Conservation (phyloP, 352 stramenopile species). For the Salisapilia sapeloensis region DNA sequence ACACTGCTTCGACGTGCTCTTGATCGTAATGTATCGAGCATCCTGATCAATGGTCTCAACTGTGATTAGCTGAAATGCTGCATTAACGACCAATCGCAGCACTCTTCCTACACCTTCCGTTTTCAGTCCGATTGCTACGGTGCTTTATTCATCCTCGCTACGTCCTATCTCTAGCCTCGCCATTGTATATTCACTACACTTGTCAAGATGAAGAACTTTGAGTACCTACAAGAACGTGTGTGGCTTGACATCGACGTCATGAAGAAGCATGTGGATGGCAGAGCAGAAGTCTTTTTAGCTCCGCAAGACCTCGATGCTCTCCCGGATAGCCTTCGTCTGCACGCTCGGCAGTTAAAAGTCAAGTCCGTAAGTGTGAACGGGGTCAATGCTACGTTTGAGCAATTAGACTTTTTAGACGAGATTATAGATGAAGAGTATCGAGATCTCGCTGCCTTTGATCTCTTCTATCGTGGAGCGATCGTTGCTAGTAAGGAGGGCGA, state of each 20-base stretch:
- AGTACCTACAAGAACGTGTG: conserved; percentile 73
- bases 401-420: conserved; percentile 60
- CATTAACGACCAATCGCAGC: too few species aligned
- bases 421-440: conserved; percentile 67
- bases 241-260: conserved; percentile 64
- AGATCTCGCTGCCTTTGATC: conserved; percentile 61
- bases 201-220: conserved; percentile 68
- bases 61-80: too few species aligned
- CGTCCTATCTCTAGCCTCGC: too few species aligned
- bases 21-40: too few species aligned
- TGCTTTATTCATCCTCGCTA: too few species aligned
- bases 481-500: conserved; percentile 74
- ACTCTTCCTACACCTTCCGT: too few species aligned
- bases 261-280: conserved; percentile 27
- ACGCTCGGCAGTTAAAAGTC: conserved; percentile 60
- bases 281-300: conserved; percentile 56
- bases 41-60: too few species aligned
- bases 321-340: conserved; percentile 42
- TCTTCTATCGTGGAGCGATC: conserved; percentile 74
- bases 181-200: too few species aligned
- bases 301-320: conserved; percentile 28
- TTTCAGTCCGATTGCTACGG: too few species aligned
- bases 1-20: too few species aligned
- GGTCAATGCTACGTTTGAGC: conserved; percentile 40
- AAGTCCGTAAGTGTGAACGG: conserved; percentile 33